A percentile compares a stretch with the other conserved stretches of the same genome.
These are phyloP conservation scores for Phlyctochytrium planicorne DNA, from an alignment of 192 early-diverging fungal species.

Conservation along the genomic window DNA sequence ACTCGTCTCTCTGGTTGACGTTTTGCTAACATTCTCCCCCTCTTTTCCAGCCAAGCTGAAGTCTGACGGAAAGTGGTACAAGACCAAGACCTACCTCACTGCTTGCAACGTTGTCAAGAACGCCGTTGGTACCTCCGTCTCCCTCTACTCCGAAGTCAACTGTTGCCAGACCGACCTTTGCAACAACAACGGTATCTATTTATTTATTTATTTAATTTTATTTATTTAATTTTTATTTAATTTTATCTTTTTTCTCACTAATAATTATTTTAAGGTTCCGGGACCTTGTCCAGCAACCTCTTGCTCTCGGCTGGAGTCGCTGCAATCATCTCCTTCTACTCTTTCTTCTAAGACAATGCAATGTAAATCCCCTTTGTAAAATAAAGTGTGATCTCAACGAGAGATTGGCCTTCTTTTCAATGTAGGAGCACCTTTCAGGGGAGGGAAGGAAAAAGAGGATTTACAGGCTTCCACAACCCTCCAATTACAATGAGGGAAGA, in stretches of 20 bases:
- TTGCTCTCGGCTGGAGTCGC: background rate
- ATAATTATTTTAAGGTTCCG: too few relatives aligned
- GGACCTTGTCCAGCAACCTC: background rate
- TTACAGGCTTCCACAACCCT: background rate
- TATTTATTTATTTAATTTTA: too few relatives aligned
- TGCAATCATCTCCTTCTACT: background rate
- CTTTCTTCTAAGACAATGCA: background rate
- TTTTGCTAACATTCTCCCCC: background rate
- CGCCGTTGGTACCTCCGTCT: background rate
- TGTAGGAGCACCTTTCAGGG: too few relatives aligned
- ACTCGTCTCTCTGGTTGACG: background rate
- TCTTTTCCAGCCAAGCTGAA: background rate
- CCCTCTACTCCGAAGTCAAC: background rate
- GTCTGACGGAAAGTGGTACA: too few relatives aligned
- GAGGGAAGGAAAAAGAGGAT: background rate
- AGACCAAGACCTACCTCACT: background rate
- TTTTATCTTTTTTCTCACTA: too few relatives aligned
- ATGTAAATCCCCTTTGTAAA: too few relatives aligned
- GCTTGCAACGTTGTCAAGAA: background rate
- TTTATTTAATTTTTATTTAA: too few relatives aligned
- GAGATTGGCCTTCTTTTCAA: too few relatives aligned
- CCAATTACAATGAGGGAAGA: background rate
- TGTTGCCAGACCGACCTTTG: background rate
- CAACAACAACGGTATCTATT: background rate
- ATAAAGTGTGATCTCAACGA: too few relatives aligned